Conservation (phyloP, 495 filamentous ascomycete genomes). For the Aspergillus conjunctus region DNA sequence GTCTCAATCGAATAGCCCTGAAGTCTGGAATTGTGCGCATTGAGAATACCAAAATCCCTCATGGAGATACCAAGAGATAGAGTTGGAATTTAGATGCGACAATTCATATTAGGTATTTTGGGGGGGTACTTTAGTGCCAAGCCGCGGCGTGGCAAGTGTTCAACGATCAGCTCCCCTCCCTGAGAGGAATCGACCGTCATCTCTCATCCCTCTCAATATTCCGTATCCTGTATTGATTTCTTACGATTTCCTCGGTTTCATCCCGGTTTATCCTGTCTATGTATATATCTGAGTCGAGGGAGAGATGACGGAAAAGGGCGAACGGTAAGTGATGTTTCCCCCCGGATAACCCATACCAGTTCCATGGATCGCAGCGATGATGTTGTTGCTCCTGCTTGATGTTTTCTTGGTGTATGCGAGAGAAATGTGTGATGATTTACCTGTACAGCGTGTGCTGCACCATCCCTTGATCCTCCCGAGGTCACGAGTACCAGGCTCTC, state of each 20-base stretch:
- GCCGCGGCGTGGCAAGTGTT: neutral
- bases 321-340: constrained; percentile 28
- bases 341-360: constrained; percentile 7
- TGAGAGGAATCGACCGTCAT: neutral
- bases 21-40: too few relatives aligned
- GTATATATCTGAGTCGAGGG: constrained; percentile 8
- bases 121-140: neutral
- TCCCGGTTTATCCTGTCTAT: constrained; percentile 3
- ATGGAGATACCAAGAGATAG: too few relatives aligned
- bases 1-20: too few relatives aligned
- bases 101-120: too few relatives aligned
- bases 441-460: too few relatives aligned
- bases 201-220: neutral
- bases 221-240: neutral
- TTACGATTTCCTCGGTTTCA: neutral
- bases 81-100: too few relatives aligned
- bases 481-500: too few relatives aligned
- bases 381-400: neutral
- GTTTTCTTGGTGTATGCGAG: neutral
- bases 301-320: constrained; percentile 34
- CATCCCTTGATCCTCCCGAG: too few relatives aligned
- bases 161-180: neutral
- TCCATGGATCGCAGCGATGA: constrained; percentile 17
- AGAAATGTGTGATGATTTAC: too few relatives aligned
- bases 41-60: too few relatives aligned